Evolutionary conservation across 2,329 filamentous ascomycete species (phyloP).

Genomic region (Aspergillus amoenus): DNA sequence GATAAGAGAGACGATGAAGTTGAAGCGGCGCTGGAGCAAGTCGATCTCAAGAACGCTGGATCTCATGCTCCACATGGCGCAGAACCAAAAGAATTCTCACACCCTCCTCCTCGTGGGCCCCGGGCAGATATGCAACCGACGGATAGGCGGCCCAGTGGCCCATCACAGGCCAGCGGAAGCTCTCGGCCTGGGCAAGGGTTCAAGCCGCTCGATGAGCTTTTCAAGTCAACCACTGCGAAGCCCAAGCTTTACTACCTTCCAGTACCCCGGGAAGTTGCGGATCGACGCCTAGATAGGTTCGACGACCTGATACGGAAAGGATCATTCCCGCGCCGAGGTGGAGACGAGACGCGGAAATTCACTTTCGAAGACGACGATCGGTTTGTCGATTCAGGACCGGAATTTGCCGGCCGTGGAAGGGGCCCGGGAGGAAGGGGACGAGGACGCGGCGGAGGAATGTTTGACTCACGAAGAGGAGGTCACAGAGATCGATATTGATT

Average conservation of each 20-base stretch:
- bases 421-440: conserved; percentile 32
- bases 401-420: conserved; percentile 46
- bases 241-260: conserved; percentile 67
- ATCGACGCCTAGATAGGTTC: conserved; percentile 63
- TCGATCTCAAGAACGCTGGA: conserved; percentile 26
- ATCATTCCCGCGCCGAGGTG: conserved; percentile 36
- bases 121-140: conserved; percentile 23
- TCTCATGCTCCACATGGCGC: conserved; percentile 14
- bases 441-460: conserved; percentile 29
- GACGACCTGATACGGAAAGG: conserved; percentile 44
- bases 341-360: conserved; percentile 65
- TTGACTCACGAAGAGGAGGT: conserved; percentile 20
- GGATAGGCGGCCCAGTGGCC: conserved; percentile 28
- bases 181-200: conserved; percentile 45
- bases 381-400: conserved; percentile 71
- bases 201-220: conserved; percentile 60
- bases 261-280: conserved; percentile 63
- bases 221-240: conserved; percentile 60
- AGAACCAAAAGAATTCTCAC: conserved; percentile 18
- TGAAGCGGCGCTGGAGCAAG: conserved; percentile 58
- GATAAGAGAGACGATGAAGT: conserved; percentile 57
- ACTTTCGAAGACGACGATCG: conserved; percentile 67
- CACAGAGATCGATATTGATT: conserved; percentile 15
- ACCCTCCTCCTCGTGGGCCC: conserved; percentile 25
- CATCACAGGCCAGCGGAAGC: conserved; percentile 16